A percentile compares a stretch with the other conserved stretches of the same genome.
These are phyloP conservation scores for Metschnikowia corniflorae DNA, from an alignment of 805 yeast species.

Conservation along the genomic window DNA sequence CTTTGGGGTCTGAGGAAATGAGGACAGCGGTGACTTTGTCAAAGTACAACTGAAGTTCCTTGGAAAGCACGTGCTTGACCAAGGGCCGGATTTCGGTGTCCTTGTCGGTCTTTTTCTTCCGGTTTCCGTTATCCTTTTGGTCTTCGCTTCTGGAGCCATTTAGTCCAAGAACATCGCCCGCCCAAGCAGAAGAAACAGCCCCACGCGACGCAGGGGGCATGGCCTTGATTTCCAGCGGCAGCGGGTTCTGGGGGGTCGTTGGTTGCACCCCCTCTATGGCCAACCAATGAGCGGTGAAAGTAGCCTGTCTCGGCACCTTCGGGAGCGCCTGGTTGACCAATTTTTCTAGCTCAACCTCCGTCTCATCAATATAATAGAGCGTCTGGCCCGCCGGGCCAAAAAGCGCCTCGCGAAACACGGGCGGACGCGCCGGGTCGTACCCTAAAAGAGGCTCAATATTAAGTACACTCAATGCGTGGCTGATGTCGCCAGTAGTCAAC, in stretches of 20 bases:
- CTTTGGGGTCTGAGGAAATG: conserved; percentile 51
- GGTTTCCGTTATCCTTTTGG: conserved; percentile 30
- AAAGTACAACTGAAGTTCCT: conserved; percentile 89
- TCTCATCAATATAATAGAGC: conserved; percentile 86
- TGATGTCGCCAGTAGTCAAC: conserved; percentile 76
- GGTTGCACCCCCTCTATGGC: conserved; percentile 99
- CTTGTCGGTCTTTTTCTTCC: conserved; percentile 34
- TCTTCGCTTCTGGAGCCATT: conserved; percentile 25
- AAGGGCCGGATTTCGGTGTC: conserved; percentile 75
- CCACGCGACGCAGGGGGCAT: conserved; percentile 81
- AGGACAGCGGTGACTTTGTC: conserved; percentile 85
- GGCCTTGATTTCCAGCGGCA: conserved; percentile 69
- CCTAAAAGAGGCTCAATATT: conserved; percentile 95
- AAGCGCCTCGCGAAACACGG: conserved; percentile 80
- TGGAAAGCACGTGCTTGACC: conserved; percentile 91
- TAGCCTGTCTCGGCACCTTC: conserved; percentile 86
- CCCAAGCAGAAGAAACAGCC: conserved; percentile 54
- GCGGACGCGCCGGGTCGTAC: conserved; percentile 67
- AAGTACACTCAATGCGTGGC: conserved; percentile 74
- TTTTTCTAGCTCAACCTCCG: conserved; percentile 90
- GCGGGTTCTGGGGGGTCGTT: conserved; percentile 93
- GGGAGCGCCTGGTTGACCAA: conserved; percentile 92
- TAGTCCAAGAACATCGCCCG: conserved; percentile 34
- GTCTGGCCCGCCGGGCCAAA: conserved; percentile 88
- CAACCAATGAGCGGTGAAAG: conserved; percentile 95